Percentiles rank a stretch among this genome's conserved stretches.
These are phyloP conservation scores for Backusella psychrophila DNA, from an alignment of 192 early-diverging fungal species.

Conservation along the genomic window DNA sequence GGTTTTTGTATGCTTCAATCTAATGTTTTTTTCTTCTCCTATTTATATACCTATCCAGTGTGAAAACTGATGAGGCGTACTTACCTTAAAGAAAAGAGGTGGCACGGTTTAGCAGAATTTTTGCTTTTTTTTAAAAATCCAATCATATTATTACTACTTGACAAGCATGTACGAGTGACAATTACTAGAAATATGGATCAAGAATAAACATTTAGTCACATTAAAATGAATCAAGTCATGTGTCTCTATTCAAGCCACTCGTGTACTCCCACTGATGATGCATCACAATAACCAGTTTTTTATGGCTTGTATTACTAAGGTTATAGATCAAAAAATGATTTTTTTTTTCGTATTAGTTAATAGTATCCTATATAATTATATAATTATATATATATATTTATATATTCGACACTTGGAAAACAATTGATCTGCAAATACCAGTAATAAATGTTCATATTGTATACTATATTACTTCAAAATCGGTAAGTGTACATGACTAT, in stretches of 20 bases:
- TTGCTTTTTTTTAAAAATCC: neutral
- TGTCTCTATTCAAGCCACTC: neutral
- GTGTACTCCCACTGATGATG: neutral
- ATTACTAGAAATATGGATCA: neutral
- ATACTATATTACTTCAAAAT: neutral
- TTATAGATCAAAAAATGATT: neutral
- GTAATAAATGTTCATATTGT: too few species aligned
- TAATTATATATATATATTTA: neutral
- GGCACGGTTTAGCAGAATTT: neutral
- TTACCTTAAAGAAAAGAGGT: neutral
- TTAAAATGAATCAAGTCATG: neutral
- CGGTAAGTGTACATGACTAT: neutral
- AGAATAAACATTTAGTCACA: neutral
- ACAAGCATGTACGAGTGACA: neutral
- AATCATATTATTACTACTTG: neutral
- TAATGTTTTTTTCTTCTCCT: neutral
- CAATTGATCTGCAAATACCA: too few species aligned
- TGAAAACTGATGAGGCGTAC: neutral
- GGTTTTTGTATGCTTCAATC: neutral
- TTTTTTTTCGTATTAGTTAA: neutral
- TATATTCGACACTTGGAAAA: neutral
- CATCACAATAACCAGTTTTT: neutral
- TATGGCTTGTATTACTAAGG: neutral
- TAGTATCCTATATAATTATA: too few species aligned
- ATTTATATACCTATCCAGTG: neutral